These are phyloP conservation scores for Aspergillus ustus DNA, from an alignment of 2,329 filamentous ascomycete species.

Conservation along the genomic window DNA sequence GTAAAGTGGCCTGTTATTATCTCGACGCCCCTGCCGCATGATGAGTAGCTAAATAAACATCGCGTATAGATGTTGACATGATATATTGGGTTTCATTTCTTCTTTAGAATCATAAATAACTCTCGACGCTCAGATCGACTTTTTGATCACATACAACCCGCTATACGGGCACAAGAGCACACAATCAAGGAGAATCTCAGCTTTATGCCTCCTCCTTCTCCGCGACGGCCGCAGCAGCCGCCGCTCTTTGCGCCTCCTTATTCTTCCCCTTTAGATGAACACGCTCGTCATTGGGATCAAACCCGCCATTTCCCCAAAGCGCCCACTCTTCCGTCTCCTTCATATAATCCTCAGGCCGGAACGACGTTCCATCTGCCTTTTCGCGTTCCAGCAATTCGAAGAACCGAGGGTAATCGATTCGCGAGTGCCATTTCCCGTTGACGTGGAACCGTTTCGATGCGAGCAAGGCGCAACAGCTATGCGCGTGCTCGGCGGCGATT, in stretches of 20 bases:
- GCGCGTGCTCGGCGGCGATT: constrained; percentile 91
- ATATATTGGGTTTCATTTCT: no score
- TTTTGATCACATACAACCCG: no score
- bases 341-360: constrained; percentile 90
- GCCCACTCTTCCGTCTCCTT: constrained; percentile 92
- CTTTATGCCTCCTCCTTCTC: not conserved
- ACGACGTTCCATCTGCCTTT: constrained; percentile 63
- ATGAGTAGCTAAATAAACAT: no score
- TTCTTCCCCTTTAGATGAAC: constrained; percentile 81
- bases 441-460: constrained; percentile 80
- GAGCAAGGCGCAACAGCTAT: constrained; percentile 89
- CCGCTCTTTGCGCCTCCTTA: constrained; percentile 24
- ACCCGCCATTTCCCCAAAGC: constrained; percentile 90
- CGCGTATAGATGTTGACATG: no score
- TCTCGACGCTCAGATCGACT: no score
- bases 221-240: not conserved
- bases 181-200: no score
- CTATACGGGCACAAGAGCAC: no score
- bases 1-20: no score
- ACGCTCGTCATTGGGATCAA: constrained; percentile 85
- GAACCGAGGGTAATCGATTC: constrained; percentile 88
- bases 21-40: no score
- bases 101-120: no score
- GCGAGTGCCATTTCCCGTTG: constrained; percentile 82
- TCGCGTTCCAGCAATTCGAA: constrained; percentile 78